Percentiles rank a stretch among this genome's conserved stretches.
Evolutionary conservation across 1,284 basidiomycete species (phyloP).

Genomic region (Exobasidium rhododendri): DNA sequence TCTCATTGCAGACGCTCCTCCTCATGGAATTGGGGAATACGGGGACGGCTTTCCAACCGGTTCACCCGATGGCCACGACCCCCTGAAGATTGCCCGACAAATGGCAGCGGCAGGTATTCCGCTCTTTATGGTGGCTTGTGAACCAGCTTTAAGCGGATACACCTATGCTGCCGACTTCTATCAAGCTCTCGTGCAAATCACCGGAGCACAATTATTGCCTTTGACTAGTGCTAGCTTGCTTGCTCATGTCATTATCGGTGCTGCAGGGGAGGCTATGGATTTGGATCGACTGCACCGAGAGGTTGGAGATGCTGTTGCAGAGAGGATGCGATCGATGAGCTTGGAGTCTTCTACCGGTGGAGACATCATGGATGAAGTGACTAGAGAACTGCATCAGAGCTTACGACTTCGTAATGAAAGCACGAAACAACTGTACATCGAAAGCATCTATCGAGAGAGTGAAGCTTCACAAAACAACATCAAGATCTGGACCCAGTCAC

Average conservation of each 20-base stretch:
- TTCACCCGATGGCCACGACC: constrained; percentile 68
- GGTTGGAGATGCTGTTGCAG: constrained; percentile 86
- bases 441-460: constrained; percentile 71
- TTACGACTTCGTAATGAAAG: constrained; percentile 87
- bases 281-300: constrained; percentile 91
- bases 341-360: constrained; percentile 26
- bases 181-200: constrained; percentile 56
- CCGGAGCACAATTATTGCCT: constrained; percentile 81
- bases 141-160: constrained; percentile 83
- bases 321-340: constrained; percentile 76
- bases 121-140: constrained; percentile 74
- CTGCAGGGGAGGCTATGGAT: constrained; percentile 94
- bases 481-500: constrained; percentile 73
- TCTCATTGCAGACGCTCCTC: constrained; percentile 88
- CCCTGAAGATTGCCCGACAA: constrained; percentile 75
- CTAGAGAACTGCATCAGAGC: constrained; percentile 84
- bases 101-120: constrained; percentile 77
- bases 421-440: constrained; percentile 92
- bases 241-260: constrained; percentile 94
- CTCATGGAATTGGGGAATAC: constrained; percentile 68
- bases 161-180: constrained; percentile 78
- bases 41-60: constrained; percentile 69
- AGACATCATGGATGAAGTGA: constrained; percentile 80
- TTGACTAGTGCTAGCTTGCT: constrained; percentile 92
- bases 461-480: constrained; percentile 78